Evolutionary conservation across 2,329 filamentous ascomycete genomes (phyloP).

Genomic region (Fusarium oligoseptatum): DNA sequence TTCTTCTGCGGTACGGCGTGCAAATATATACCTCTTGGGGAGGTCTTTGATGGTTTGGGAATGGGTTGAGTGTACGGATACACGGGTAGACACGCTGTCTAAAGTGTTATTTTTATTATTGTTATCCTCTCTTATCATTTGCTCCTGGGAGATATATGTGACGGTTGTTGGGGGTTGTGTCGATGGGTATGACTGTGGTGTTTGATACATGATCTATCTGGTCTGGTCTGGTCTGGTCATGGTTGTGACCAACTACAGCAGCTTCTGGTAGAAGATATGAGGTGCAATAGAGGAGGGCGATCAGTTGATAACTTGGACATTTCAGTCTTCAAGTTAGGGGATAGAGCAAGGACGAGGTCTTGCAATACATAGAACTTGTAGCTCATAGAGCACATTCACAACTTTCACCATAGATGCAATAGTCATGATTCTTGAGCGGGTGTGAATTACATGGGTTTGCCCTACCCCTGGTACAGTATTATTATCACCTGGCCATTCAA

Average conservation of each 20-base stretch:
- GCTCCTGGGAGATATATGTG: neutral
- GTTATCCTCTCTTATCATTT: neutral
- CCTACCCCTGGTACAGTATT: neutral
- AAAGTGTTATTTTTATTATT: constrained; percentile 6
- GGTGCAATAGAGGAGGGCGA: neutral
- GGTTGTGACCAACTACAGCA: neutral
- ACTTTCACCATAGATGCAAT: neutral
- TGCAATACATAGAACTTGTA: neutral
- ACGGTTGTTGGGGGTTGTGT: neutral
- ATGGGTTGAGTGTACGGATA: constrained; percentile 4
- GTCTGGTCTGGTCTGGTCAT: neutral
- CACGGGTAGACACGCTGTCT: constrained; percentile 26
- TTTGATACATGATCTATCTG: neutral
- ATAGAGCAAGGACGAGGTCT: neutral
- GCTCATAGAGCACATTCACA: neutral
- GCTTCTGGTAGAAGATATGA: neutral
- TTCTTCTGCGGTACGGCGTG: constrained; percentile 30
- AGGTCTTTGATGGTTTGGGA: constrained; percentile 19
- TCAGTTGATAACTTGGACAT: neutral
- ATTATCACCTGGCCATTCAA: neutral
- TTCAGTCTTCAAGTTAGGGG: neutral
- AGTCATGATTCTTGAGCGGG: neutral
- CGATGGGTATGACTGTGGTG: neutral
- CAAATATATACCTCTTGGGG: constrained; percentile 28
- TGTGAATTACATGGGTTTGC: neutral